phyloP scores from a whole-genome alignment of 192 early-diverging fungal species.

The Podila minutissima region DNA sequence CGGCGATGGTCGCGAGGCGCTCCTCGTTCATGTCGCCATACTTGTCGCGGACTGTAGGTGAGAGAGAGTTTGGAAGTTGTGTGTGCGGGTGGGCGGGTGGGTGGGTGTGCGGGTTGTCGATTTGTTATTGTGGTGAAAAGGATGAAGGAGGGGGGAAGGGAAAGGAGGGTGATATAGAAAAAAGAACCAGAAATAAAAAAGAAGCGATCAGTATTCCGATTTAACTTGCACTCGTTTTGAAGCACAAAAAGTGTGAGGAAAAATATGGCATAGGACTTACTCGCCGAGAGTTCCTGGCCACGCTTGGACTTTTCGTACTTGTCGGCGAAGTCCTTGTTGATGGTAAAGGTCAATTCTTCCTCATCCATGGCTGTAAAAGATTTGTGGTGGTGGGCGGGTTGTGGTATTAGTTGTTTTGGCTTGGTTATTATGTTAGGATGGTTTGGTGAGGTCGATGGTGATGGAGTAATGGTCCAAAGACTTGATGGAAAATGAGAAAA shows the following conservation, averaged over 20 bases:
- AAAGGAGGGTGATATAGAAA: constrained; percentile 8
- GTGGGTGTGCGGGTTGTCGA: no score
- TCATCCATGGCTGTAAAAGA: constrained; percentile 18
- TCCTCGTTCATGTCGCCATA: constrained; percentile 62
- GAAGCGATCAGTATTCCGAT: no score
- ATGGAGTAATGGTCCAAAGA: no score
- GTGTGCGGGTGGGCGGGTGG: no score
- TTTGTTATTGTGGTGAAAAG: not conserved
- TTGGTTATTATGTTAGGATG: no score
- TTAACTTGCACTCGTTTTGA: no score
- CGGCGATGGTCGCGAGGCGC: constrained; percentile 32
- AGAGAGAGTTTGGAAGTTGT: not conserved
- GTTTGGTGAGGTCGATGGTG: not conserved
- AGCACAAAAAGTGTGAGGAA: not conserved
- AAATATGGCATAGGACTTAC: constrained; percentile 48
- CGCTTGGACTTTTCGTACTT: constrained; percentile 74
- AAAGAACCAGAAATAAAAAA: not conserved
- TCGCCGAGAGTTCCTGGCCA: constrained; percentile 68
- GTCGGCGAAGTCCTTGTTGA: constrained; percentile 65
- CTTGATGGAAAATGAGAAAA: no score
- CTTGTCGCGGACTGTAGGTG: constrained; percentile 64
- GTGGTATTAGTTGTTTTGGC: not conserved
- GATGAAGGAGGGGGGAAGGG: not conserved
- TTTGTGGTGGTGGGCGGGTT: not conserved
- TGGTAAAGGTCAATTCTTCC: constrained; percentile 46